Evolutionary conservation across 176 grass and related monocot species (phyloP).

Genomic region (Eleusine coracana): DNA sequence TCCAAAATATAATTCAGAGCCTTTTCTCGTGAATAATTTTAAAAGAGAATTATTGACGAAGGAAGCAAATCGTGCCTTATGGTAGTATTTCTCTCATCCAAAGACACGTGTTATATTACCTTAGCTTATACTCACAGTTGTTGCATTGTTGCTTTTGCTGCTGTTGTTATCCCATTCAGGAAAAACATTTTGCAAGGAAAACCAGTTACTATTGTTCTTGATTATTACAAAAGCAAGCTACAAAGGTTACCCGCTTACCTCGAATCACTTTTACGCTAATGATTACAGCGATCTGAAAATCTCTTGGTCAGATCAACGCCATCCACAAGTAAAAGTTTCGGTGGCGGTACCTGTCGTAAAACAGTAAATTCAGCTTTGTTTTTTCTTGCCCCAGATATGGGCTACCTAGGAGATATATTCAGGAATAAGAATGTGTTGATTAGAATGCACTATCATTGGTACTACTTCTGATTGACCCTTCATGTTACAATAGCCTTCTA

Average conservation of each 20-base stretch:
- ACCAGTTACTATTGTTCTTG: background rate
- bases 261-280: conserved; percentile 11
- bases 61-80: background rate
- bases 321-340: conserved; percentile 8
- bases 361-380: conserved; percentile 17
- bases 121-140: background rate
- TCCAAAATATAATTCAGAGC: background rate
- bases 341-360: conserved; percentile 22
- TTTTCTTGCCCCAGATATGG: conserved; percentile 5
- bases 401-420: conserved; percentile 39
- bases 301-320: conserved; percentile 13
- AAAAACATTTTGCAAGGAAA: background rate
- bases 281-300: background rate
- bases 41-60: background rate
- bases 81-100: background rate
- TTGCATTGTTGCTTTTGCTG: background rate
- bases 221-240: background rate
- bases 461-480: conserved; percentile 15
- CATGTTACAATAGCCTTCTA: conserved; percentile 26
- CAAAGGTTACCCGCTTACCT: background rate
- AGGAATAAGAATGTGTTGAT: conserved; percentile 34
- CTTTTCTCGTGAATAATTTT: too few species aligned
- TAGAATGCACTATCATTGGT: background rate
- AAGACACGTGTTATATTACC: background rate
- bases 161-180: background rate